Base-by-base conservation (phyloP, 768 basidiomycete genomes). In the Suillus variegatus region DNA sequence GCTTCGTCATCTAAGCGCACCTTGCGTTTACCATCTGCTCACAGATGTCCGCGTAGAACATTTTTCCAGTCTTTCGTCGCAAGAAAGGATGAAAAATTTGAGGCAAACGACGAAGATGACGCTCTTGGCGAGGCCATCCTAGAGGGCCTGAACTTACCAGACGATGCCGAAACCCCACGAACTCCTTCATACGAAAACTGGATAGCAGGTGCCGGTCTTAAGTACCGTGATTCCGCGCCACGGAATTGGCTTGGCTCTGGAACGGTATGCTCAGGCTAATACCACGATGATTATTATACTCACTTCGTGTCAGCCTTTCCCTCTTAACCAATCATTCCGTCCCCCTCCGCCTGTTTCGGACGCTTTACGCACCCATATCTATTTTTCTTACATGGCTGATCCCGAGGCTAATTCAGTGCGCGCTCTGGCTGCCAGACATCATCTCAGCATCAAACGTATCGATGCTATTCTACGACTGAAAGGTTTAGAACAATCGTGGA, bases 391-490 rank as follows among this genome's bases (percentile, higher is more conserved):
- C 75, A 84, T 90, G 79, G 47, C 62, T n/a, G 78, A 91, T 68
- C 90, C 90, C 0, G 66, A 80, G 32, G 66, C 71, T 43, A 86
- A 89, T 70, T 85, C 78, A 62, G 82, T 89, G 40, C 85, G 91
- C 28, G 77, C 73, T 12, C 82, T 95, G 13, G 84, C 92, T n/a
- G 76, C 82, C 56, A 82, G 78, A 54, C 86, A 87, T 76, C 84
- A 88, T 62, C 69, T 94, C 49, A 88, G 91, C 69, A 78, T 94
- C 66, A 90, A 90, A 74, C 91, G 95, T 52, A 82, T 95, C 22
- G 88, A 94, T 61, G 94, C 94, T 0, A 90, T 95, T 60, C 75
- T 97, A 43, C 84, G 93, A 38, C 77, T 97, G 68, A 95, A 96
- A 75, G 89, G 89, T 44, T 79, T 93, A 68, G 94, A 95, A 73